Percentiles rank a stretch among this genome's conserved stretches.
Conservation (phyloP, 805 yeast species). For the Saccharomycopsis sp. region DNA sequence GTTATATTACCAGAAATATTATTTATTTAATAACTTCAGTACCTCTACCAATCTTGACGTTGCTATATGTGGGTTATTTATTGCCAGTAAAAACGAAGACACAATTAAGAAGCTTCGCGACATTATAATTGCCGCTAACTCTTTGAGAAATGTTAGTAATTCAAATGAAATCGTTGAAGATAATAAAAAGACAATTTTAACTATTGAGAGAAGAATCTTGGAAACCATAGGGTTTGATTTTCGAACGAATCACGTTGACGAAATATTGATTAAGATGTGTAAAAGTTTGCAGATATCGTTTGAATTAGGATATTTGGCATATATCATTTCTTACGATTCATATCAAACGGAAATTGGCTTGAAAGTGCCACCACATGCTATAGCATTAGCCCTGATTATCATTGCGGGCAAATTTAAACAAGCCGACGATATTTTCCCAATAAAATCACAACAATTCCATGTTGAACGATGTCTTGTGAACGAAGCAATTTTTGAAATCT, state of each 20-base stretch:
- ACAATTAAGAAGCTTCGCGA: constrained; percentile 70
- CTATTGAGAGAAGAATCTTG: constrained; percentile 62
- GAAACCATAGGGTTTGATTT: constrained; percentile 80
- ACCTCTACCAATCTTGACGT: constrained; percentile 49
- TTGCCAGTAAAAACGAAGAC: constrained; percentile 77
- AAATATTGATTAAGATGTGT: constrained; percentile 53
- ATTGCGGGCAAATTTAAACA: constrained; percentile 47
- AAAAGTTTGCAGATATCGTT: constrained; percentile 42
- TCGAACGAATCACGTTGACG: constrained; percentile 60
- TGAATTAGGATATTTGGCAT: constrained; percentile 48
- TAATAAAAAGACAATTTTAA: constrained; percentile 49
- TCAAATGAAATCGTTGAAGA: constrained; percentile 32
- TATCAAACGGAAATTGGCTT: constrained; percentile 62
- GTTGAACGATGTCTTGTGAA: constrained; percentile 30
- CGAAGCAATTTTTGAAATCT: constrained; percentile 48
- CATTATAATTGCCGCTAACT: constrained; percentile 45
- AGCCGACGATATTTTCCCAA: constrained; percentile 26
- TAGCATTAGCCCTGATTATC: constrained; percentile 61
- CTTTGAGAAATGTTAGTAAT: constrained; percentile 25
- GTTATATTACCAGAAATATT: constrained; percentile 65
- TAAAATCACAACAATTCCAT: constrained; percentile 26
- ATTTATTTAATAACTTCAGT: constrained; percentile 56
- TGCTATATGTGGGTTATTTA: constrained; percentile 60
- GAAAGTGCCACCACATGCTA: constrained; percentile 67
- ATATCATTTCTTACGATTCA: constrained; percentile 73